Base-by-base conservation (phyloP, 495 filamentous ascomycete genomes). In the Neurospora sp. region DNA sequence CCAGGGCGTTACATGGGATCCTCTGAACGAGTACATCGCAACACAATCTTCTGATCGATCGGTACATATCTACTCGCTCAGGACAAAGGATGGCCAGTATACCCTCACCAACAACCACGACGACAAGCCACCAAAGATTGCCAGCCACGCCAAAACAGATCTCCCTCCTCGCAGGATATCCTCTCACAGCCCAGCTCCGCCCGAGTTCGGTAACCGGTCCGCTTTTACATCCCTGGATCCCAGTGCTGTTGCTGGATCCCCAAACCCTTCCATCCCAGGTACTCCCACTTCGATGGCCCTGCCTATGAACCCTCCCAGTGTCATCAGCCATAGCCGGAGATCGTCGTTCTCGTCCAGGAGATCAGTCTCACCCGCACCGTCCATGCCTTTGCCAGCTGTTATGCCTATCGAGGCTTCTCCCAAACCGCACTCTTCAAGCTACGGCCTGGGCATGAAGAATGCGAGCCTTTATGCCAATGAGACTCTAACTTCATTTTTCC, bases 1-100 rank as follows among this genome's bases (percentile, higher is more conserved):
- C 24, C 96, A 99, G 84, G 96, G 96, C 42, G 96, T 99, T 21
- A 94, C 96, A 2, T 99, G 96, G 96, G 96, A 99, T 83, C 96
- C 96, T 40, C 83, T 97, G 38, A 99, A 99, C 81, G 96, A 99
- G 84, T 99, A 92, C 81, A 92, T 99, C 66, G 96, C 96, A 28
- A 99, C 96, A 28, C 96, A 99, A 80, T 98, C 96, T 3, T 99
- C 96, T 1, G 96, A 99, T 82, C 91, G 96, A 78, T 97, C 96
- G 1, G 95, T 98, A 24, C 96, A 99, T 82, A 95, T 99, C 75
- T 98, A 98, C 83, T 94, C 90, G 17, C 83, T 99, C 74, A 97
- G 93, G 83, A 97, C 93, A 6, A 98, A 98, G 77, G 96, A 99
- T 80, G 96, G 96, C 31, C 93, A 96, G 74, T 97, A 97, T 80